These are phyloP conservation scores for Alternaria arborescens DNA, from an alignment of 2,329 filamentous ascomycete genomes.

Conservation along the genomic window DNA sequence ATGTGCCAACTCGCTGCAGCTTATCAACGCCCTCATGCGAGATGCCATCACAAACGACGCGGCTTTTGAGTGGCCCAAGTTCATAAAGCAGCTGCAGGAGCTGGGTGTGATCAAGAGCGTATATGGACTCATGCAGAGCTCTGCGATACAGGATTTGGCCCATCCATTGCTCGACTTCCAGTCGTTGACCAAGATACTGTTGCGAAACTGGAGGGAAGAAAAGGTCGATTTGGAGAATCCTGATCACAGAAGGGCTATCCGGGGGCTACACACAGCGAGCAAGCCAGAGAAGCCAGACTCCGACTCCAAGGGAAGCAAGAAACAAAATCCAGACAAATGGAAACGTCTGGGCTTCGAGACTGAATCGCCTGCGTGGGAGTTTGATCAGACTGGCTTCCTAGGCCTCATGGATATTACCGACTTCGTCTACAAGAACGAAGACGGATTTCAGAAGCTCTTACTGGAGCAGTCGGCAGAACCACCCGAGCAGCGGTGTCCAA, in stretches of 20 bases:
- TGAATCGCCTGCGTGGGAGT: constrained; percentile 86
- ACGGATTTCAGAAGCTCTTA: constrained; percentile 88
- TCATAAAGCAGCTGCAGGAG: constrained; percentile 93
- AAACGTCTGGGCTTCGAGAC: constrained; percentile 88
- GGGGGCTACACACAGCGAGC: constrained; percentile 84
- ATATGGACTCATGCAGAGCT: constrained; percentile 91
- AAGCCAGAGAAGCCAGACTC: constrained; percentile 67
- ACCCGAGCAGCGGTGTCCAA: constrained; percentile 77
- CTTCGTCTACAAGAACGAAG: constrained; percentile 90
- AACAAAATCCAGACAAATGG: constrained; percentile 92
- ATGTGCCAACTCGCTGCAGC: constrained; percentile 92
- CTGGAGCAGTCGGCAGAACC: constrained; percentile 85
- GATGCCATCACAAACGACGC: constrained; percentile 83
- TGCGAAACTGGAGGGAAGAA: constrained; percentile 88
- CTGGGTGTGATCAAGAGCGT: constrained; percentile 91
- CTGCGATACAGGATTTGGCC: constrained; percentile 86
- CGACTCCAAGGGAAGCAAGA: constrained; percentile 64
- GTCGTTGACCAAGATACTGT: constrained; percentile 83
- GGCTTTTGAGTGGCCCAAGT: constrained; percentile 89
- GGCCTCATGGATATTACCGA: constrained; percentile 98
- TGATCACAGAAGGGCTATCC: constrained; percentile 87
- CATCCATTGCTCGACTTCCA: constrained; percentile 94
- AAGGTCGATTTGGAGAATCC: constrained; percentile 83
- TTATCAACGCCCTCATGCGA: constrained; percentile 94
- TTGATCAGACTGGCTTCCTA: constrained; percentile 84